Percentiles rank a stretch among this genome's conserved stretches.
These are phyloP conservation scores for Fonsecaea multimorphosa DNA, from an alignment of 2,329 filamentous ascomycete species.

Conservation along the genomic window DNA sequence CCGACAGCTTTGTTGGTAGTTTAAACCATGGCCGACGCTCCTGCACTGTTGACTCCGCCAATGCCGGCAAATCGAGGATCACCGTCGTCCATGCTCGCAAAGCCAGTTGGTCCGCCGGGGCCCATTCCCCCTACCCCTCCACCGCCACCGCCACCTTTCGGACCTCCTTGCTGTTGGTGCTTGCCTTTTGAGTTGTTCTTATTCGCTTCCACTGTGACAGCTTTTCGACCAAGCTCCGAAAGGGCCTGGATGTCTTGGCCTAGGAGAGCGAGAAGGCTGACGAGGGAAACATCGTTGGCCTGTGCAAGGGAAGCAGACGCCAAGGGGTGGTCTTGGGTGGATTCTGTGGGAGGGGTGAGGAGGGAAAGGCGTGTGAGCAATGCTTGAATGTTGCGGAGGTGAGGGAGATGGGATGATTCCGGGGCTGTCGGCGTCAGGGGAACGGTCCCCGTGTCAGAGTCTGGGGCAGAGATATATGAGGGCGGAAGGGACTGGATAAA, in stretches of 20 bases:
- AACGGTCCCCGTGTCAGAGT: slow-evolving; percentile 47
- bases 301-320: slow-evolving; percentile 75
- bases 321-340: slow-evolving; percentile 56
- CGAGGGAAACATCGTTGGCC: slow-evolving; percentile 80
- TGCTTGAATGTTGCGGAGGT: slow-evolving; percentile 87
- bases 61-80: slow-evolving; percentile 29
- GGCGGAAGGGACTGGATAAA: slow-evolving; percentile 78
- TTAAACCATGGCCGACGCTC: not conserved
- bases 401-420: slow-evolving; percentile 61
- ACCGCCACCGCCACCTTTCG: slow-evolving; percentile 14
- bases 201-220: slow-evolving; percentile 61
- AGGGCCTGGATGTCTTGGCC: slow-evolving; percentile 74
- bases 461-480: slow-evolving; percentile 60
- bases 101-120: slow-evolving; percentile 17
- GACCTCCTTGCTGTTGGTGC: not conserved
- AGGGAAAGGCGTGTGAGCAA: slow-evolving; percentile 83
- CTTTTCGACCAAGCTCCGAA: slow-evolving; percentile 77
- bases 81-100: slow-evolving; percentile 30
- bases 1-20: too few species aligned
- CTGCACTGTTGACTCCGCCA: not conserved
- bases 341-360: slow-evolving; percentile 67
- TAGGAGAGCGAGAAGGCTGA: slow-evolving; percentile 76
- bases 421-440: slow-evolving; percentile 42
- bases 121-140: slow-evolving; percentile 7
- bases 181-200: slow-evolving; percentile 28